phyloP scores from a whole-genome alignment of 2,329 filamentous ascomycete genomes.

The Alternaria sp. region DNA sequence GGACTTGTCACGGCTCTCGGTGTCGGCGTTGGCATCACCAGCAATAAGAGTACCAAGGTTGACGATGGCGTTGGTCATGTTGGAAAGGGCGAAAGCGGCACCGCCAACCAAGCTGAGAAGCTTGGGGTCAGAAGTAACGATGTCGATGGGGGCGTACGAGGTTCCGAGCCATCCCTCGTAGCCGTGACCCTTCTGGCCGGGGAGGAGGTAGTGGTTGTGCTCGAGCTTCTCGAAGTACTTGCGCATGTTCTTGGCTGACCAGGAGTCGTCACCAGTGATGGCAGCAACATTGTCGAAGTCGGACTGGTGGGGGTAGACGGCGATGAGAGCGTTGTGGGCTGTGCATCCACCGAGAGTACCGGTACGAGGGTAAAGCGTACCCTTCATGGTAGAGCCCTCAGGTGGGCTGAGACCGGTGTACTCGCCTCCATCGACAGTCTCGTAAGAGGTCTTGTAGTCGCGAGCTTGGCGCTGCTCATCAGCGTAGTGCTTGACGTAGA shows the following conservation, averaged over 20 bases:
- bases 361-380: conserved; percentile 65
- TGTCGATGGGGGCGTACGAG: conserved; percentile 57
- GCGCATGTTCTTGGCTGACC: conserved; percentile 66
- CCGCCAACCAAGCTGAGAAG: conserved; percentile 61
- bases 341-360: conserved; percentile 65
- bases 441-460: conserved; percentile 67
- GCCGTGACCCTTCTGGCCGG: conserved; percentile 58
- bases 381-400: conserved; percentile 58
- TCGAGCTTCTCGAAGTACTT: conserved; percentile 65
- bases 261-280: conserved; percentile 66
- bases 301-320: conserved; percentile 63
- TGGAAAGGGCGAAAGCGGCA: conserved; percentile 60
- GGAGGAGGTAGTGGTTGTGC: conserved; percentile 59
- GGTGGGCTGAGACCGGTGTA: conserved; percentile 61
- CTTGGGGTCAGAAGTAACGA: conserved; percentile 61
- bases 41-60: conserved; percentile 48
- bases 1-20: conserved; percentile 53
- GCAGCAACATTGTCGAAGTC: conserved; percentile 66
- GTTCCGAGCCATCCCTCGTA: conserved; percentile 64
- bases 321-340: conserved; percentile 68
- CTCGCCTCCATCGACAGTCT: conserved; percentile 47
- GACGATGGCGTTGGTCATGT: conserved; percentile 41
- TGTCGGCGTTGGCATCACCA: conserved; percentile 61
- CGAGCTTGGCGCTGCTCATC: conserved; percentile 60
- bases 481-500: conserved; percentile 68